These are phyloP conservation scores for Ailanthus altissimus DNA, from an alignment of 345 rosid species.

Conservation along the genomic window DNA sequence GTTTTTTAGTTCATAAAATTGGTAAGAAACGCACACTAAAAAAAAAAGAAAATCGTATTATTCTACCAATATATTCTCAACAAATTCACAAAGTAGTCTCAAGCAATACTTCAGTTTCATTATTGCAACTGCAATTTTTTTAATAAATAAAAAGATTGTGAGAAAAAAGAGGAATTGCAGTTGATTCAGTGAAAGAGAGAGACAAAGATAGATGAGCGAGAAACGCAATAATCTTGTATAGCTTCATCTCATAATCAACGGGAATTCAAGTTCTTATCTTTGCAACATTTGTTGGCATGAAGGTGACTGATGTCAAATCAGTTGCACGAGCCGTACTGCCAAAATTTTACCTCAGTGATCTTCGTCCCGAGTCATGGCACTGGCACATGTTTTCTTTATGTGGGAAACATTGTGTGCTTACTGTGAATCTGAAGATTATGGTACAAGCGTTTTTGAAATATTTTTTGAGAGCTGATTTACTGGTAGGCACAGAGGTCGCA, in stretches of 20 bases:
- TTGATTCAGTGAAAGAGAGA: too few species aligned
- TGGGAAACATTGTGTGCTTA: slow-evolving; percentile 53
- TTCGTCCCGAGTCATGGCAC: slow-evolving; percentile 61
- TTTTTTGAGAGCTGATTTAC: slow-evolving; percentile 54
- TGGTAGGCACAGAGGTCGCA: slow-evolving; percentile 65
- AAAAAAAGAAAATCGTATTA: too few species aligned
- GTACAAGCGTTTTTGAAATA: slow-evolving; percentile 70
- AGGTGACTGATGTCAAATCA: slow-evolving; percentile 52
- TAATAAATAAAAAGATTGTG: too few species aligned
- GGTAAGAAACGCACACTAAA: too few species aligned
- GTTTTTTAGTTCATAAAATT: too few species aligned
- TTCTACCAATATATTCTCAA: too few species aligned
- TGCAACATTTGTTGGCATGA: slow-evolving; percentile 54
- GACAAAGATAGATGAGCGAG: too few species aligned
- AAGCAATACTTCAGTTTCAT: too few species aligned
- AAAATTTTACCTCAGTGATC: slow-evolving; percentile 63
- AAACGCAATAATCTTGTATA: slow-evolving; percentile 50
- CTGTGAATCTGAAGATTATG: slow-evolving; percentile 78
- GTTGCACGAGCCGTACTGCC: slow-evolving; percentile 74
- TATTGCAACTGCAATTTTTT: too few species aligned
- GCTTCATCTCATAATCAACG: slow-evolving; percentile 55
- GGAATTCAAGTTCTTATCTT: slow-evolving; percentile 63
- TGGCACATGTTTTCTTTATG: slow-evolving; percentile 70
- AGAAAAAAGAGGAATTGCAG: too few species aligned
- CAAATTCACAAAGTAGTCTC: too few species aligned